Conservation (phyloP, 805 yeast species). For the Teunomyces aglyptinius region DNA sequence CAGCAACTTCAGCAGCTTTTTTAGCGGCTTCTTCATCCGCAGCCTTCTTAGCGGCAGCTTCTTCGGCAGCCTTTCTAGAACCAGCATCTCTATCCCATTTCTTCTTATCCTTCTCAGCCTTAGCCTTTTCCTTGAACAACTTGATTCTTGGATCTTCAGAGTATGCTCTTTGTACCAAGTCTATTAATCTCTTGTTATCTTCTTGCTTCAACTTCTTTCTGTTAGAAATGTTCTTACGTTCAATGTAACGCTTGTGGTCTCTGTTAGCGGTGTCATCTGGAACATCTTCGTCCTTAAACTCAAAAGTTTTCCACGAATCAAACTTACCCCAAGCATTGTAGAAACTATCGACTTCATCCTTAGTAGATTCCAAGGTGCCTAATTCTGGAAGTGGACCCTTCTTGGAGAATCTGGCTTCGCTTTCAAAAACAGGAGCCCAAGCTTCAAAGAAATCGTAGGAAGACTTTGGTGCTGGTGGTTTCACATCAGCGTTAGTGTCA, state of each 20-base stretch:
- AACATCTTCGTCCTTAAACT: slow-evolving; percentile 97
- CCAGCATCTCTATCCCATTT: slow-evolving; percentile 99
- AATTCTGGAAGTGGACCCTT: slow-evolving; percentile 83
- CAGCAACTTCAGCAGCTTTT: slow-evolving; percentile 71
- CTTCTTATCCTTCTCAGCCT: slow-evolving; percentile 88
- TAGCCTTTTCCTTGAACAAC: slow-evolving; percentile 88
- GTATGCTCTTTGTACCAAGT: slow-evolving; percentile 83
- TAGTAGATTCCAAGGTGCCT: slow-evolving; percentile 66
- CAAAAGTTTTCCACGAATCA: slow-evolving; percentile 98
- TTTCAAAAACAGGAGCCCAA: slow-evolving; percentile 88
- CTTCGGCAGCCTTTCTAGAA: slow-evolving; percentile 93
- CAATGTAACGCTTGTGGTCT: slow-evolving; percentile 98
- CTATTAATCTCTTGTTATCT: slow-evolving; percentile 86
- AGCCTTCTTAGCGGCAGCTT: slow-evolving; percentile 79
- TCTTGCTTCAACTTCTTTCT: slow-evolving; percentile 98
- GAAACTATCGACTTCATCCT: slow-evolving; percentile 82
- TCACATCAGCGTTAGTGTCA: slow-evolving; percentile 82
- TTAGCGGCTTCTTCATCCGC: slow-evolving; percentile 81
- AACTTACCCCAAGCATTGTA: slow-evolving; percentile 90
- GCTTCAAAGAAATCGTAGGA: slow-evolving; percentile 83
- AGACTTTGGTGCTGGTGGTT: slow-evolving; percentile 67
- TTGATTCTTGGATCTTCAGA: slow-evolving; percentile 93
- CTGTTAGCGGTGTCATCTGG: slow-evolving; percentile 99
- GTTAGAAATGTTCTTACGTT: slow-evolving; percentile 94
- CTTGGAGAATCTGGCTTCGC: slow-evolving; percentile 91